Conservation (phyloP, 2,329 filamentous ascomycete genomes). For the Aspergillus costaricaensis region DNA sequence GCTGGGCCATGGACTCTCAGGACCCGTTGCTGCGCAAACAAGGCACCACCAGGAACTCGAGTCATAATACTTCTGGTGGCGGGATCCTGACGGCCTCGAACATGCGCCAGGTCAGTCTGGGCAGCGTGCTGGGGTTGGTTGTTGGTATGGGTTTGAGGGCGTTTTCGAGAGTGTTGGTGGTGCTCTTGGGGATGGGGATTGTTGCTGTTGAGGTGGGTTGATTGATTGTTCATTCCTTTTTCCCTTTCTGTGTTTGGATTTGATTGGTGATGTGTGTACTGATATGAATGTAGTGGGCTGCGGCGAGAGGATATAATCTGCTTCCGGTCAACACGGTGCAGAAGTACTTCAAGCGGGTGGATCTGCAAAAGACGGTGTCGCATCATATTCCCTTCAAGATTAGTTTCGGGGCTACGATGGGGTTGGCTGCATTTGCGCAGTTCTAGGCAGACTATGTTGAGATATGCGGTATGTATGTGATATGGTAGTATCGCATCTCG, state of each 20-base stretch:
- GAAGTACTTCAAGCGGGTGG: constrained; percentile 43
- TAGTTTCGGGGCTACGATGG: constrained; percentile 49
- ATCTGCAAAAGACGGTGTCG: constrained; percentile 41
- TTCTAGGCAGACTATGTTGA: constrained; percentile 27
- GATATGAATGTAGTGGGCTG: constrained; percentile 40
- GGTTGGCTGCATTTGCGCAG: constrained; percentile 48
- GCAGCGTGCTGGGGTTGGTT: constrained; percentile 48
- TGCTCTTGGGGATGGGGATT: constrained; percentile 47
- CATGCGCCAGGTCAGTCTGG: constrained; percentile 49
- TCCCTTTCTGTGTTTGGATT: not conserved
- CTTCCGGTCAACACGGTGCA: constrained; percentile 45
- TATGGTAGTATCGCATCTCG: not conserved
- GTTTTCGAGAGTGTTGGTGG: constrained; percentile 47
- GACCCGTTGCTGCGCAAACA: constrained; percentile 31
- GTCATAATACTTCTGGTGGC: not conserved
- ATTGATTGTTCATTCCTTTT: not conserved
- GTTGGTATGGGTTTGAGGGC: constrained; percentile 47
- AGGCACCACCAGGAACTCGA: constrained; percentile 17
- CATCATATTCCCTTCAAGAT: constrained; percentile 49
- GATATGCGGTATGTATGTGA: not conserved
- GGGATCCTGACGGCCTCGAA: constrained; percentile 36
- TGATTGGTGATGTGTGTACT: not conserved
- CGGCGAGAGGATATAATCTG: constrained; percentile 50
- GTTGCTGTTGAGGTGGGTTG: constrained; percentile 46
- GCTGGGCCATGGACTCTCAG: constrained; percentile 30